Evolutionary conservation across 106 monocot species (phyloP).

Genomic region (Gastrodia elata): DNA sequence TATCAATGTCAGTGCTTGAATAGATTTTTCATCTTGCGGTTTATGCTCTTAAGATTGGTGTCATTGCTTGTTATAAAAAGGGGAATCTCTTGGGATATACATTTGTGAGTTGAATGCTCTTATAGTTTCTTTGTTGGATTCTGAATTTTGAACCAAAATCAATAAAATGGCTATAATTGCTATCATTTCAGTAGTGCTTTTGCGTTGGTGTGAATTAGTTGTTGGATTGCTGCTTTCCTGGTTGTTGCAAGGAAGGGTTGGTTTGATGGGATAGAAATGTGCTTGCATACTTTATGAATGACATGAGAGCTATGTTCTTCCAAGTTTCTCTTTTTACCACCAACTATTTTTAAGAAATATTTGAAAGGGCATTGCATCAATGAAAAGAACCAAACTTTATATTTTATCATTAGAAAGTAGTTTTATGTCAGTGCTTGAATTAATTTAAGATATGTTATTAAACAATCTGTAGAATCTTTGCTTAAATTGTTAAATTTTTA

Average conservation of each 20-base stretch:
- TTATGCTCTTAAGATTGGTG: background rate
- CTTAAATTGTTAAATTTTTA: too few relatives aligned
- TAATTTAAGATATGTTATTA: too few relatives aligned
- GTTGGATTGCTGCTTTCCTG: background rate
- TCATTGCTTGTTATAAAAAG: background rate
- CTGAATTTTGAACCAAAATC: background rate
- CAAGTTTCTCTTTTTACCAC: background rate
- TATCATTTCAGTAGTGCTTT: background rate
- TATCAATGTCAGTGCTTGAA: conserved; percentile 15
- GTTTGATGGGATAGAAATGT: background rate
- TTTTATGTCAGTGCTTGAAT: too few relatives aligned
- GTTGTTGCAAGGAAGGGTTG: background rate
- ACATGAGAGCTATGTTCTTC: background rate
- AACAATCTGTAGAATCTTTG: too few relatives aligned
- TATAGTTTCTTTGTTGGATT: background rate
- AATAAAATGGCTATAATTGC: background rate
- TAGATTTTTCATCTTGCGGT: background rate
- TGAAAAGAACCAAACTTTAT: too few relatives aligned
- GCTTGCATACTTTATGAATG: background rate
- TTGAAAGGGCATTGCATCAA: background rate
- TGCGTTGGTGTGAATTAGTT: background rate
- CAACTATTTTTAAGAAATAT: background rate
- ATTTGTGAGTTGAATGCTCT: background rate
- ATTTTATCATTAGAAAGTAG: too few relatives aligned
- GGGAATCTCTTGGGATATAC: background rate